Conservation (phyloP, 176 grass and related monocot genomes). For the Zea luxurians region DNA sequence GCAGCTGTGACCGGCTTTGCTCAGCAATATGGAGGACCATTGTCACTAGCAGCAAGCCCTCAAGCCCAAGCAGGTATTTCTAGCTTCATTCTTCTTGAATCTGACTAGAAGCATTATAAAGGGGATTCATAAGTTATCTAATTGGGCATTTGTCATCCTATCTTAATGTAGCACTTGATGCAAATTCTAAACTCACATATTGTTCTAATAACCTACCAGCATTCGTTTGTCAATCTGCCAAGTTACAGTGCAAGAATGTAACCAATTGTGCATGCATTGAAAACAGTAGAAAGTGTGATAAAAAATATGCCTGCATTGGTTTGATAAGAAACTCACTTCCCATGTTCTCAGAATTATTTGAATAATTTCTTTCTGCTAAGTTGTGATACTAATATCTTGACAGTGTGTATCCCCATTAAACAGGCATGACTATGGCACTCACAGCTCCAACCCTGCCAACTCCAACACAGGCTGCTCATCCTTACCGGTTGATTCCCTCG, state of each 20-base stretch:
- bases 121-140: not conserved
- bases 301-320: not conserved
- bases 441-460: conserved; percentile 67
- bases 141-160: conserved; percentile 11
- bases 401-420: conserved; percentile 83
- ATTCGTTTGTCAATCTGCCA: conserved; percentile 13
- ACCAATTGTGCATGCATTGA: not conserved
- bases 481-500: conserved; percentile 74
- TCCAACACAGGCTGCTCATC: conserved; percentile 68
- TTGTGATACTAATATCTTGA: conserved; percentile 73
- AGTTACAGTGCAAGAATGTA: conserved; percentile 21
- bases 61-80: conserved; percentile 82
- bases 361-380: conserved; percentile 23
- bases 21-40: conserved; percentile 68
- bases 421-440: conserved; percentile 97
- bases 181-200: conserved; percentile 4
- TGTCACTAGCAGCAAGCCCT: conserved; percentile 80
- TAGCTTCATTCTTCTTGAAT: conserved; percentile 54
- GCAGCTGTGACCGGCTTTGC: conserved; percentile 69
- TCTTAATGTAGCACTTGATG: conserved; percentile 5
- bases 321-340: not conserved
- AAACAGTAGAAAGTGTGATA: conserved; percentile 15
- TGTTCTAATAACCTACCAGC: not conserved
- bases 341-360: conserved; percentile 28
- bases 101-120: conserved; percentile 4